A percentile compares a stretch with the other conserved stretches of the same genome.
Conservation (phyloP, 148 eudicot species). For the Spergularia marina region DNA sequence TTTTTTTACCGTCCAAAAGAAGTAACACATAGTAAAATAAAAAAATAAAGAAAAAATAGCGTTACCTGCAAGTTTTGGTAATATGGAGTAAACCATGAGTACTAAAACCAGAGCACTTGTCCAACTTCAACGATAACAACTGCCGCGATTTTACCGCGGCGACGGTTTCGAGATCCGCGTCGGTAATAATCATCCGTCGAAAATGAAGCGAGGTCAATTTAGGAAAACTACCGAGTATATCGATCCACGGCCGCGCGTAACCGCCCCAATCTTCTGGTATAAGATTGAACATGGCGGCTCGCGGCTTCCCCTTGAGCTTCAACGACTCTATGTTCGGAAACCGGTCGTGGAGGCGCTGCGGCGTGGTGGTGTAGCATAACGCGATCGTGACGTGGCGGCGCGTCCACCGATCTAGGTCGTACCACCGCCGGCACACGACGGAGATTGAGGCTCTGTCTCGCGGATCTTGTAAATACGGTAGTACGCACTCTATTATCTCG, state of each 20-base stretch:
- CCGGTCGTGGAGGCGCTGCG: constrained; percentile 48
- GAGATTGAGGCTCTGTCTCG: constrained; percentile 67
- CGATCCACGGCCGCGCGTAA: constrained; percentile 70
- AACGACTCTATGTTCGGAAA: constrained; percentile 70
- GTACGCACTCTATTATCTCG: constrained; percentile 55
- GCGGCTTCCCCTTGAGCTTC: constrained; percentile 81
- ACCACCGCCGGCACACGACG: constrained; percentile 59
- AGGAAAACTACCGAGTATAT: constrained; percentile 30
- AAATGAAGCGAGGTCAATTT: constrained; percentile 64
- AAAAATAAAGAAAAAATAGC: not conserved
- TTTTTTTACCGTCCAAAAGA: too few relatives aligned
- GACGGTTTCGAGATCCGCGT: constrained; percentile 60
- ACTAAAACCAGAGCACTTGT: constrained; percentile 85
- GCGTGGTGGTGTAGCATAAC: constrained; percentile 74
- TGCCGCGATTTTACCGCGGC: constrained; percentile 40
- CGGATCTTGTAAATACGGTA: constrained; percentile 58
- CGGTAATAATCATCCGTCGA: constrained; percentile 81
- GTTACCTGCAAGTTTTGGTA: constrained; percentile 57
- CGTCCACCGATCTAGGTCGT: constrained; percentile 54
- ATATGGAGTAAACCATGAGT: constrained; percentile 78
- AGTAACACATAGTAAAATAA: too few relatives aligned
- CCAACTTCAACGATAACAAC: constrained; percentile 54
- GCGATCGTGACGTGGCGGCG: constrained; percentile 78
- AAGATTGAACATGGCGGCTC: constrained; percentile 93
- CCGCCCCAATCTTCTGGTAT: constrained; percentile 99